Conservation (phyloP, 1,284 basidiomycete genomes). For the Cutaneotrichosporon cavernicola region DNA sequence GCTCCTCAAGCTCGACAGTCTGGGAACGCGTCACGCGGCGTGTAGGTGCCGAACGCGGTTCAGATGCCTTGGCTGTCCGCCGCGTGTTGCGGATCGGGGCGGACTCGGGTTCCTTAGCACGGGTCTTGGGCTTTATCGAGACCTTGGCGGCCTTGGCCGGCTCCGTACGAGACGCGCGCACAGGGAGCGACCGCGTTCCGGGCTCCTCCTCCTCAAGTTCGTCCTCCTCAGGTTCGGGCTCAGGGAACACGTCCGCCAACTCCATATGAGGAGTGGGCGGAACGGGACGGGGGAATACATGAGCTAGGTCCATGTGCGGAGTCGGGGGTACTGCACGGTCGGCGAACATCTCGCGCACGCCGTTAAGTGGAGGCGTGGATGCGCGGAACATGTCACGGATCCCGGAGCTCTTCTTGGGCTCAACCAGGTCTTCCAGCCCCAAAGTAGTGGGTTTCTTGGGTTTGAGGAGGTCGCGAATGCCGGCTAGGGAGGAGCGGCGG, state of each 20-base stretch:
- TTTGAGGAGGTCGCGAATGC: slow-evolving; percentile 30
- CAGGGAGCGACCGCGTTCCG: background rate
- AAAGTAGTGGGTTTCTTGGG: slow-evolving; percentile 10
- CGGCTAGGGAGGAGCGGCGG: slow-evolving; percentile 19
- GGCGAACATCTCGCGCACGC: slow-evolving; percentile 14
- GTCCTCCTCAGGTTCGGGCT: background rate
- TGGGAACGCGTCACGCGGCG: slow-evolving; percentile 3
- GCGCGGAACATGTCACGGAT: slow-evolving; percentile 12
- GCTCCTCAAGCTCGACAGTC: background rate
- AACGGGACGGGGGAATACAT: slow-evolving; percentile 2
- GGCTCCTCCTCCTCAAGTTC: slow-evolving; percentile 1
- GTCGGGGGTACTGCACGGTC: slow-evolving; percentile 18
- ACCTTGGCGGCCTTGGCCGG: background rate
- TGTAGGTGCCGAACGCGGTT: background rate
- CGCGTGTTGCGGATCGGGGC: background rate
- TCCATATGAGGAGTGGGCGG: background rate
- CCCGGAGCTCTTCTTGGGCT: slow-evolving; percentile 9
- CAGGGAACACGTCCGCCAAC: background rate
- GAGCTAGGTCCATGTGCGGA: slow-evolving; percentile 30
- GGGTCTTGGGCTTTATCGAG: background rate
- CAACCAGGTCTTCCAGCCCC: slow-evolving; percentile 15
- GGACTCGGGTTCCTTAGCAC: background rate
- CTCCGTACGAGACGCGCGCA: background rate
- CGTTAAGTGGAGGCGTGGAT: slow-evolving; percentile 9
- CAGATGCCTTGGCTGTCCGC: background rate